A percentile compares a stretch with the other conserved stretches of the same genome.
These are phyloP conservation scores for Hydnomerulius pinastri DNA, from an alignment of 768 basidiomycete species.

Conservation along the genomic window DNA sequence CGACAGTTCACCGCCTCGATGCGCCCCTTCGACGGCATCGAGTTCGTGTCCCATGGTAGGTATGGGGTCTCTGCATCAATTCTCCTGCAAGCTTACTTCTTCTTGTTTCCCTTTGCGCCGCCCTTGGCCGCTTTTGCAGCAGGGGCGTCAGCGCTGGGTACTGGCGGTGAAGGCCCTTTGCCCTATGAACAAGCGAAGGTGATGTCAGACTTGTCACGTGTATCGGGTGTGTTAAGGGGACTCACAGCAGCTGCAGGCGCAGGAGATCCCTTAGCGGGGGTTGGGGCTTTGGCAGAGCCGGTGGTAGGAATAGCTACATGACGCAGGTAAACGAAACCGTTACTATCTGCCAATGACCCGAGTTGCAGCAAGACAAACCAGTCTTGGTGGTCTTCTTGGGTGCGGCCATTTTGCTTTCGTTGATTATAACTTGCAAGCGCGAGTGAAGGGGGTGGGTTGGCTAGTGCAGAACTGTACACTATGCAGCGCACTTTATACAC, in stretches of 20 bases:
- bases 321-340: constrained; percentile 4
- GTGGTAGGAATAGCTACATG: constrained; percentile 14
- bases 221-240: background rate
- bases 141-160: constrained; percentile 25
- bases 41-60: constrained; percentile 2
- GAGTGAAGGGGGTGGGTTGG: background rate
- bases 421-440: background rate
- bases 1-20: background rate
- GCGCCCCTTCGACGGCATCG: background rate
- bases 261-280: constrained; percentile 22
- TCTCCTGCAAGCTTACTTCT: constrained; percentile 23
- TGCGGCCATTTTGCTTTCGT: constrained; percentile 19
- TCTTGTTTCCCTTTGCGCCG: constrained; percentile 29
- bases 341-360: background rate
- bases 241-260: constrained; percentile 22
- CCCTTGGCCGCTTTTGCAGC: constrained; percentile 28
- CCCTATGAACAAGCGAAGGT: constrained; percentile 10
- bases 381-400: constrained; percentile 25
- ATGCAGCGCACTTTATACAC: constrained; percentile 22
- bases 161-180: constrained; percentile 14
- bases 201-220: background rate
- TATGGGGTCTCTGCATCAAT: background rate
- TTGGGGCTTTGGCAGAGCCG: constrained; percentile 13
- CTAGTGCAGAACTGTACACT: background rate
- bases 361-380: constrained; percentile 24